Conservation (phyloP, 371 early-diverging fungal genomes). For the Lichtheimia hyalospora region DNA sequence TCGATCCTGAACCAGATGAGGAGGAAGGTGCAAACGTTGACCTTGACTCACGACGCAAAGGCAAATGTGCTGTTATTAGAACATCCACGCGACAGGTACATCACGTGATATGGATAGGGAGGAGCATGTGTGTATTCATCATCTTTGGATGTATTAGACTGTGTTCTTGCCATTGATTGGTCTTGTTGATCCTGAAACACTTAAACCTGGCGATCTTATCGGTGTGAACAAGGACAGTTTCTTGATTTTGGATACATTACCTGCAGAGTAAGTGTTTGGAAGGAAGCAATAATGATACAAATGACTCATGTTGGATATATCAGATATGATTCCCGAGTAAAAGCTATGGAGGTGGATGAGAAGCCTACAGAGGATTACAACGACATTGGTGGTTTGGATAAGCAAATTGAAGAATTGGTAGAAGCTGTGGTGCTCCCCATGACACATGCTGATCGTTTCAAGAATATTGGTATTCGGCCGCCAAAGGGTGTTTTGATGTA, state of each 20-base stretch:
- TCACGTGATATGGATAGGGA: not conserved
- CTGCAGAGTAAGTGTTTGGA: slow-evolving; percentile 80
- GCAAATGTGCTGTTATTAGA: slow-evolving; percentile 98
- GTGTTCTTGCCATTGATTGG: slow-evolving; percentile 98
- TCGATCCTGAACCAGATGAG: slow-evolving; percentile 86
- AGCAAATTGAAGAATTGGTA: slow-evolving; percentile 33
- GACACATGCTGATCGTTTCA: slow-evolving; percentile 60
- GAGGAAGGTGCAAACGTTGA: slow-evolving; percentile 96
- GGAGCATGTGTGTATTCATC: not conserved
- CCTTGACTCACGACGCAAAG: slow-evolving; percentile 88
- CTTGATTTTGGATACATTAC: slow-evolving; percentile 97
- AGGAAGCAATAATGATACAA: not conserved
- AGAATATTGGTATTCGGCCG: slow-evolving; percentile 95
- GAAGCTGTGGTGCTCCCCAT: slow-evolving; percentile 34
- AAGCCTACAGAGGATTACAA: slow-evolving; percentile 99
- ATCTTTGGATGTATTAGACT: slow-evolving; percentile 57
- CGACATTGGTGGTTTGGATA: slow-evolving; percentile 32
- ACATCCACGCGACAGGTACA: slow-evolving; percentile 93
- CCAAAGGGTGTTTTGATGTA: slow-evolving; percentile 95
- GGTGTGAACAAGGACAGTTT: slow-evolving; percentile 99
- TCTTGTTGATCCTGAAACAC: slow-evolving; percentile 89
- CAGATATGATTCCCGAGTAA: slow-evolving; percentile 98
- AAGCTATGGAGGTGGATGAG: slow-evolving; percentile 99
- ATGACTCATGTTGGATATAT: not conserved
- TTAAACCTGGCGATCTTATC: slow-evolving; percentile 98